Evolutionary conservation across 768 basidiomycete species (phyloP).

Genomic region (Plicaturopsis crispa): DNA sequence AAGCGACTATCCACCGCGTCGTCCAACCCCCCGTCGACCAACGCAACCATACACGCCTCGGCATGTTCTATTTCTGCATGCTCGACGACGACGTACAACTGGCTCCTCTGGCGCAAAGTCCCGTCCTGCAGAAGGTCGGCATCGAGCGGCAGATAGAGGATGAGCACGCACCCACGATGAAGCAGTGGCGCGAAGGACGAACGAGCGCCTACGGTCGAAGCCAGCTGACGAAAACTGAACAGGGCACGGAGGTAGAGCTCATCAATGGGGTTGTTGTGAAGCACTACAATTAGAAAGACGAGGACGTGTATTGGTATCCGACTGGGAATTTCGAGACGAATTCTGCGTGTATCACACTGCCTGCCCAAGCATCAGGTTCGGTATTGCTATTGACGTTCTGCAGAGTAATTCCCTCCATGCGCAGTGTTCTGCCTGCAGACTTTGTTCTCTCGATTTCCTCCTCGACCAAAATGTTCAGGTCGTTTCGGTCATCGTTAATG

Average conservation of each 20-base stretch:
- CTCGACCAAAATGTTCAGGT: no score
- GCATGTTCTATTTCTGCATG: constrained; percentile 39
- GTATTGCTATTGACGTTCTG: no score
- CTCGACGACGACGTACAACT: constrained; percentile 36
- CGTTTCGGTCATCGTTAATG: no score
- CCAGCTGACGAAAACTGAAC: constrained; percentile 19
- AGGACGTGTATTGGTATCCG: constrained; percentile 2
- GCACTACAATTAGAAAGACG: constrained; percentile 32
- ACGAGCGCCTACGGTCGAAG: constrained; percentile 33
- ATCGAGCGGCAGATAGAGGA: constrained; percentile 25
- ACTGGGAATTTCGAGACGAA: no score
- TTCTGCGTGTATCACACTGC: no score
- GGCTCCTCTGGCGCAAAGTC: constrained; percentile 31
- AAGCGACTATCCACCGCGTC: constrained; percentile 44
- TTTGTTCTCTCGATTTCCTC: no score
- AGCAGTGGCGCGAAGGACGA: constrained; percentile 30
- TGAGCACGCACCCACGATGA: constrained; percentile 32
- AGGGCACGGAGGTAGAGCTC: constrained; percentile 37
- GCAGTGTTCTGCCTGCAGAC: no score
- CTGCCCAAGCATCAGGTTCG: no score
- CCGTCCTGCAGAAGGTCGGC: constrained; percentile 31
- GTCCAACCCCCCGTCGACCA: constrained; percentile 43
- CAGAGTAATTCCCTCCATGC: no score
- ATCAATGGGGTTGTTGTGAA: constrained; percentile 37
- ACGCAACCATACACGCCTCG: constrained; percentile 32